These are phyloP conservation scores for Tricholoma hemisulphureum DNA, from an alignment of 768 basidiomycete species.

Conservation along the genomic window DNA sequence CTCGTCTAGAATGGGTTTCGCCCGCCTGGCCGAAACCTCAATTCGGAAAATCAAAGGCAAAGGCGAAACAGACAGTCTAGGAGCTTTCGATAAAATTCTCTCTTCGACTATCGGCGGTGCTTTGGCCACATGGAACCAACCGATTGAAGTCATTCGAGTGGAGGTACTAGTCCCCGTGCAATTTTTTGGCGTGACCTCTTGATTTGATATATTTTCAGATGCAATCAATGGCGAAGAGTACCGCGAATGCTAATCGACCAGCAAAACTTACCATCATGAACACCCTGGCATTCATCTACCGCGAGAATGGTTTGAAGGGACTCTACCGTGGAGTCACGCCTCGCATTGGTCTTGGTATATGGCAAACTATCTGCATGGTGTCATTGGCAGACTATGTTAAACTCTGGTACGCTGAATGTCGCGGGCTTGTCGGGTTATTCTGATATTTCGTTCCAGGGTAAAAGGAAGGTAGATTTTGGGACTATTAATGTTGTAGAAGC, in stretches of 20 bases:
- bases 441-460: constrained; percentile 42
- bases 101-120: constrained; percentile 91
- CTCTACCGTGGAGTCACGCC: constrained; percentile 97
- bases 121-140: constrained; percentile 98
- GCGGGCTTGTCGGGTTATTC: neutral
- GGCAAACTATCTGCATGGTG: constrained; percentile 99
- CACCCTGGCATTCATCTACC: constrained; percentile 93
- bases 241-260: constrained; percentile 75
- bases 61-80: constrained; percentile 68
- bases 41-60: constrained; percentile 82
- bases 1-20: constrained; percentile 83
- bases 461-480: constrained; percentile 39
- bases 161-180: constrained; percentile 53
- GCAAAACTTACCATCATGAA: constrained; percentile 90
- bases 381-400: constrained; percentile 97
- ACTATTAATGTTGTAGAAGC: constrained; percentile 12
- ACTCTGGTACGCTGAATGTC: constrained; percentile 52
- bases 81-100: constrained; percentile 82
- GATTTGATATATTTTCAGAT: constrained; percentile 56
- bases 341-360: constrained; percentile 92
- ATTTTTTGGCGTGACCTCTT: neutral
- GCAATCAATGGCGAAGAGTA: constrained; percentile 95
- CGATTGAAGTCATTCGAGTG: constrained; percentile 95
- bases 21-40: constrained; percentile 81
- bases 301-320: constrained; percentile 93